phyloP scores from a whole-genome alignment of 345 rosid species.

The Lepidium sativum region DNA sequence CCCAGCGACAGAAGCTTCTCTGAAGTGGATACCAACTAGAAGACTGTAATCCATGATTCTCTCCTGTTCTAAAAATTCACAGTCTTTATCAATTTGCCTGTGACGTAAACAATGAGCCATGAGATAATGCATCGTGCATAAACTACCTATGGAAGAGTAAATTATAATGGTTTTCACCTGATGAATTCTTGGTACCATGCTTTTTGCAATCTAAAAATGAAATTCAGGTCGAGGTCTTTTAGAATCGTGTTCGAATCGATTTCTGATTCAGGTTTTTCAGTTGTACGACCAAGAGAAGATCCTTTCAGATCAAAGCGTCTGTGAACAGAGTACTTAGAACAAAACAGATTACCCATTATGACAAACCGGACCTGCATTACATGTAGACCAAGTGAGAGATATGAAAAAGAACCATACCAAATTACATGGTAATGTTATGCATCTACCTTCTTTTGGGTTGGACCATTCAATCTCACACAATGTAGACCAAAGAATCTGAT shows the following conservation, averaged over 20 bases:
- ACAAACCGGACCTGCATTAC: slow-evolving; percentile 73
- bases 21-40: slow-evolving; percentile 83
- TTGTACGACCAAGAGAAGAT: slow-evolving; percentile 86
- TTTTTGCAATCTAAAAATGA: slow-evolving; percentile 67
- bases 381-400: not conserved
- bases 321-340: slow-evolving; percentile 68
- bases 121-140: not conserved
- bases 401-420: not conserved
- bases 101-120: not conserved
- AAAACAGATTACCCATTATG: slow-evolving; percentile 93
- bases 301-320: slow-evolving; percentile 94
- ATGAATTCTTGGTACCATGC: slow-evolving; percentile 76
- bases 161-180: slow-evolving; percentile 14
- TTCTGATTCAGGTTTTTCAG: slow-evolving; percentile 75
- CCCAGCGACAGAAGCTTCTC: slow-evolving; percentile 54
- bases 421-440: not conserved
- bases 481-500: slow-evolving; percentile 82
- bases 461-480: slow-evolving; percentile 73
- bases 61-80: slow-evolving; percentile 90
- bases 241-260: slow-evolving; percentile 68
- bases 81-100: slow-evolving; percentile 90
- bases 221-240: slow-evolving; percentile 83
- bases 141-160: not conserved
- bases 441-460: slow-evolving; percentile 78
- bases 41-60: slow-evolving; percentile 98